These are phyloP conservation scores for Coemansia sp. DNA, from an alignment of 192 early-diverging fungal species.

Conservation along the genomic window DNA sequence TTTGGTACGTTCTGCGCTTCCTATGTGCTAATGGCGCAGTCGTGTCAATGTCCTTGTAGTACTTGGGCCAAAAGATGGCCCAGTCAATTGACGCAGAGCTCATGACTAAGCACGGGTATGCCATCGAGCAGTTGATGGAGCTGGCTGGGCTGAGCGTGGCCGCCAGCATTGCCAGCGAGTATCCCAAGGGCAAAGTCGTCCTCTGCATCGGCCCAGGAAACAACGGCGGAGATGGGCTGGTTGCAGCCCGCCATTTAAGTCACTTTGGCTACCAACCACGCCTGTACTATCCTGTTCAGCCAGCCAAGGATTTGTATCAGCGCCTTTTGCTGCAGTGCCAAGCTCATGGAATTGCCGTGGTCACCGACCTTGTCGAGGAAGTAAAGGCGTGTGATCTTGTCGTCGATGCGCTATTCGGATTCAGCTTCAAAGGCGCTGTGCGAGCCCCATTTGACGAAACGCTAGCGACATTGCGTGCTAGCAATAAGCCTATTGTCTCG, in stretches of 20 bases:
- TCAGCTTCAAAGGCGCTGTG: conserved; percentile 83
- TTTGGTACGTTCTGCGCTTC: background rate
- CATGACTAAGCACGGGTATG: conserved; percentile 87
- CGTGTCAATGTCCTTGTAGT: conserved; percentile 9
- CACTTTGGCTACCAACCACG: conserved; percentile 88
- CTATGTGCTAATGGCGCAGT: background rate
- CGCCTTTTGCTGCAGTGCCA: conserved; percentile 73
- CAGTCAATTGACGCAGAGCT: conserved; percentile 77
- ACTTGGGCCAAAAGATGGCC: conserved; percentile 46
- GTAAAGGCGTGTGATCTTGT: conserved; percentile 65
- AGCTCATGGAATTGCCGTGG: conserved; percentile 67
- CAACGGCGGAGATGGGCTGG: conserved; percentile 97
- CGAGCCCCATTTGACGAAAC: conserved; percentile 69
- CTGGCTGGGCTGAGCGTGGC: conserved; percentile 92
- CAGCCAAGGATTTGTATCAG: conserved; percentile 74
- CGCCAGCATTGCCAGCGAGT: conserved; percentile 76
- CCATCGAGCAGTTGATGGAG: conserved; percentile 85
- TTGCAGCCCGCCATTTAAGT: conserved; percentile 87
- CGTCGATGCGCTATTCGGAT: conserved; percentile 91
- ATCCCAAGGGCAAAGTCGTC: conserved; percentile 62
- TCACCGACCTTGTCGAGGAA: conserved; percentile 40
- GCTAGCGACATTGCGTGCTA: conserved; percentile 9
- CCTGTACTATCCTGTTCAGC: conserved; percentile 83
- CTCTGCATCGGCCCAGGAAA: conserved; percentile 89
- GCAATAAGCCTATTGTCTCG: conserved; percentile 59